Evolutionary conservation across 2,329 filamentous ascomycete genomes (phyloP).

Genomic region (Dothistroma septosporum): DNA sequence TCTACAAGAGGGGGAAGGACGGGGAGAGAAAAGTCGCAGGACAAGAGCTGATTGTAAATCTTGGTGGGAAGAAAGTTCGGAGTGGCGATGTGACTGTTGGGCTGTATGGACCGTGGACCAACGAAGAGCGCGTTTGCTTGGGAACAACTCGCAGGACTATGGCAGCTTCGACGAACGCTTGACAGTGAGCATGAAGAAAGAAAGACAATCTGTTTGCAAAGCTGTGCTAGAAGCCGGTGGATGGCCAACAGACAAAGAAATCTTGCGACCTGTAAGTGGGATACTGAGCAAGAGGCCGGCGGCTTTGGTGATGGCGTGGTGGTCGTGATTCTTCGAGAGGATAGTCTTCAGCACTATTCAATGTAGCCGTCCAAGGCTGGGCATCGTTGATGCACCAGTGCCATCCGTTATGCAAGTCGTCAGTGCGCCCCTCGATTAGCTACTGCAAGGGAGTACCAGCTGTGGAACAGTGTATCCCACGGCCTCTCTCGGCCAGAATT

Average conservation of each 20-base stretch:
- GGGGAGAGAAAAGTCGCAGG: not conserved
- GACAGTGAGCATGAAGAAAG: not conserved
- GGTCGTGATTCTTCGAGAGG: too few species aligned
- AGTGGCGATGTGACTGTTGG: not conserved
- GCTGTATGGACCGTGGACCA: not conserved
- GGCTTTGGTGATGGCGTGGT: too few species aligned
- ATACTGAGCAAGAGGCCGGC: not conserved
- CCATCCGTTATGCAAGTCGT: too few species aligned
- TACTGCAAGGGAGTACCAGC: too few species aligned
- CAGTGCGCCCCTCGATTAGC: too few species aligned
- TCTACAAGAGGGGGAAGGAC: not conserved
- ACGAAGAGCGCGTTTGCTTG: not conserved
- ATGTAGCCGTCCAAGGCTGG: too few species aligned
- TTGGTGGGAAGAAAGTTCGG: slow-evolving; percentile 1
- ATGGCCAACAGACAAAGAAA: not conserved
- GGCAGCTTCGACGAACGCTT: not conserved
- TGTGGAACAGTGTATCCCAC: too few species aligned
- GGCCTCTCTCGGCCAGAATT: too few species aligned
- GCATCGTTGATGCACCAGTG: too few species aligned
- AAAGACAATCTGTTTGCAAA: not conserved
- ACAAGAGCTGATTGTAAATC: not conserved
- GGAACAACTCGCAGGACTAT: not conserved
- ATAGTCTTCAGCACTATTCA: too few species aligned
- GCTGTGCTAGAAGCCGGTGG: not conserved
- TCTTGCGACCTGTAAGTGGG: too few species aligned